Base-by-base conservation (phyloP, 2,329 filamentous ascomycete species). In the Calonectria henricotiae region DNA sequence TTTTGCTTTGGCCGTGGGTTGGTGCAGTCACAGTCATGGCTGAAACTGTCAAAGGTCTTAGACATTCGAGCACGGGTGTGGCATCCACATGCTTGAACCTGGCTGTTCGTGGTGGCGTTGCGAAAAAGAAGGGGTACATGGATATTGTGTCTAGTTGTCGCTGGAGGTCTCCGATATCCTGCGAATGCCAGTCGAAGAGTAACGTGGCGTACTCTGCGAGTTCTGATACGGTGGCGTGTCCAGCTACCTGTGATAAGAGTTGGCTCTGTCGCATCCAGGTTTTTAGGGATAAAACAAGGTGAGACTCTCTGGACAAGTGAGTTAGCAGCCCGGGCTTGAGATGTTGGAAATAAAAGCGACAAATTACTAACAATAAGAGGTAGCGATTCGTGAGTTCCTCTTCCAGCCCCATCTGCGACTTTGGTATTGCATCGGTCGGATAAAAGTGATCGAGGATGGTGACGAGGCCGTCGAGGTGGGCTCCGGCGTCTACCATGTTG, bases 401-500 rank as follows among this genome's bases (percentile, higher is more conserved):
- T 25, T 58, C 51, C 6, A 58, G 51, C 15, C 51, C 35, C 51
- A 58, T 58, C 12, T 37, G 51, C 1, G 32, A 23, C 7, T 39
- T 39, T n/a, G 37, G 51, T n/a, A 58, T 39, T 39, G 3, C 20
- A 3, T 58, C 51, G 20, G 51, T 25, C 3, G 51, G 30, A 9
- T 58, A 58, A 39, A 58, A 58, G 15, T 58, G 51, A n/a, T 58
- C 51, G 3, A 58, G 37, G 11, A 58, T 23, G 32, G 51, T 58
- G 32, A 58, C 51, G 9, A 58, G 51, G 25, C 51, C 51, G 20
- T 58, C 23, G n/a, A 58, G 51, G 15, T 58, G 51, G 20, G 51
- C 20, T 25, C 17, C 13, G 13, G 51, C 51, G 3, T 13, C 39
- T 0, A 37, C 6, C 51, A 58, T 58, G 32, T 58, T 58, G 51